Evolutionary conservation across 1,139 yeast genomes (phyloP).

Genomic region (Blastobotrys elegans): DNA sequence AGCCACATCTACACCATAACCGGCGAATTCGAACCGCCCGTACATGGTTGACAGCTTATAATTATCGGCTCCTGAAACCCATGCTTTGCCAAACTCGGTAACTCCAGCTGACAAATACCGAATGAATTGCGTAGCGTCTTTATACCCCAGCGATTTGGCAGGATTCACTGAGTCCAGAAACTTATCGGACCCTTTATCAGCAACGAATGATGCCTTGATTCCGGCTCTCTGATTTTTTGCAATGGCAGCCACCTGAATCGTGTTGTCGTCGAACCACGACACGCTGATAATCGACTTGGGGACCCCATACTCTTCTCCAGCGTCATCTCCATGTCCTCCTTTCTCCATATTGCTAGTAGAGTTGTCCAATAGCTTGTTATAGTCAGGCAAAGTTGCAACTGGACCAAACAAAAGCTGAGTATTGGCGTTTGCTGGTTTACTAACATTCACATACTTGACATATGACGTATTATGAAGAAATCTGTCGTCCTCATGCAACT

Average conservation of each 20-base stretch:
- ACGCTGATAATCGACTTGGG: background rate
- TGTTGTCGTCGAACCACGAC: background rate
- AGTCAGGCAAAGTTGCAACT: background rate
- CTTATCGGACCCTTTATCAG: background rate
- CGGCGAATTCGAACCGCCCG: background rate
- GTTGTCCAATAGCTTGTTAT: background rate
- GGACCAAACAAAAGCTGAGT: background rate
- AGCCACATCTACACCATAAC: background rate
- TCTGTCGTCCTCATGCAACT: background rate
- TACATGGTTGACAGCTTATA: background rate
- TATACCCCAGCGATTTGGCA: background rate
- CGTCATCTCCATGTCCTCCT: background rate
- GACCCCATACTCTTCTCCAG: background rate
- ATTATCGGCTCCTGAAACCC: background rate
- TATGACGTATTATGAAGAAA: background rate
- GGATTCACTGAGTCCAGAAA: background rate
- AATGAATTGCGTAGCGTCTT: background rate
- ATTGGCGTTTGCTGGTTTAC: background rate
- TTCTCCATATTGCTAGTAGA: background rate
- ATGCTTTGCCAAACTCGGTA: background rate
- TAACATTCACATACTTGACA: background rate
- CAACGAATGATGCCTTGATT: background rate
- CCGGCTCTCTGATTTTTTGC: background rate
- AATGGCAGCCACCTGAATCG: background rate
- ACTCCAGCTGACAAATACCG: background rate